Evolutionary conservation across 164 flowering plant species (phyloP), one percentile per base, ranked within the genome.

Genomic region (Piper longum): DNA sequence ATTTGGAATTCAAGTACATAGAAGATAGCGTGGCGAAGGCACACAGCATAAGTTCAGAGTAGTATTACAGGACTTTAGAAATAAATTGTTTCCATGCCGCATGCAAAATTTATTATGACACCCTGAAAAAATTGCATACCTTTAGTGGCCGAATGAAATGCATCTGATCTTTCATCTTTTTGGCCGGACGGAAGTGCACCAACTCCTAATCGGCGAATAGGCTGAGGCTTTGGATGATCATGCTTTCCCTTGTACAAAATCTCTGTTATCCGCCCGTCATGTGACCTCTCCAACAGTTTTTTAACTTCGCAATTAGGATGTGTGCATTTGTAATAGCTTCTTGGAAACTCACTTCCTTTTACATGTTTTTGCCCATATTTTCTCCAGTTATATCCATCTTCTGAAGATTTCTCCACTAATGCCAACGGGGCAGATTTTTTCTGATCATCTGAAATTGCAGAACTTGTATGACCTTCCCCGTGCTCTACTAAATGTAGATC

Each of bases 341-440:
- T 67, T 43, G 81, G 68, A 71, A 79, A 87, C 60, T 76, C 81
- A 71, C 84, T 85, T 68, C 86, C 93, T 69, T 77, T 83, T 44
- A 87, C 89, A 67, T 70, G 75, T 69, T 87, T 87, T 74, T 87
- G 89, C 45, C 93, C 93, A 74, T 87, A 86, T 63, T 86, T 86
- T 48, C 92, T 75, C 92, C 92, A 86, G 74, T 83, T 80, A 75
- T 75, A 86, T 16, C 89, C 93, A 75, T 84, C 89, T 66, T 83
- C 83, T 39, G 78, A 71, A 41, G 77, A 67, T 61, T 75, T 83
- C 63, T 80, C 89, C 16, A 68, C 75, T 60, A 67, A 56, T 36
- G 60, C 70, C 64, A 74, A 55, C 42, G 79, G 75, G 54, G 56
- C 59, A 57, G 60, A 62, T 48, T 69, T 75, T 73, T 79, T 85